These are phyloP conservation scores for Citrullus colocynthis DNA, from an alignment of 306 rosid genomes.

Conservation along the genomic window DNA sequence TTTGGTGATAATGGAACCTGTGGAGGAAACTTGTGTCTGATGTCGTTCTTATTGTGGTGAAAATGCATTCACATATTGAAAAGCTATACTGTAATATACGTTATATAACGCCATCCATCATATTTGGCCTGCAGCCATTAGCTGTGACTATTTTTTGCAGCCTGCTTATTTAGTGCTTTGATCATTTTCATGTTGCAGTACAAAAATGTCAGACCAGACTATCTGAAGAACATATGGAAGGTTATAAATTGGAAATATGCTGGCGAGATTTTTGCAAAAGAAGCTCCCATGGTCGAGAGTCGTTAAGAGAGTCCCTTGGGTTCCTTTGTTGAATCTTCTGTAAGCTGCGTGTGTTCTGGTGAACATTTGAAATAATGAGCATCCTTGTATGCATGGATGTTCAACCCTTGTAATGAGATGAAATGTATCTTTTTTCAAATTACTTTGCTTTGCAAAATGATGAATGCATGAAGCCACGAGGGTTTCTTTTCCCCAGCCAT, in stretches of 20 bases:
- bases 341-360: neutral
- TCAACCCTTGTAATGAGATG: conserved; percentile 7
- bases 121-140: neutral
- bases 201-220: conserved; percentile 93
- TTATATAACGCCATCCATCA: neutral
- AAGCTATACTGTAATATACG: neutral
- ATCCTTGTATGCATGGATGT: neutral
- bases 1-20: neutral
- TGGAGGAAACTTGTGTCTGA: neutral
- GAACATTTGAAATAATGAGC: neutral
- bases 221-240: conserved; percentile 94
- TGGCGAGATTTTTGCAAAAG: conserved; percentile 52
- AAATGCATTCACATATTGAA: neutral
- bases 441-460: neutral
- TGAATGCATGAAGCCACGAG: neutral
- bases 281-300: conserved; percentile 22
- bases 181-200: conserved; percentile 39
- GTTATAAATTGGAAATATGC: conserved; percentile 86
- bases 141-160: neutral
- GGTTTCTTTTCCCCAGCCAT: neutral
- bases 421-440: neutral
- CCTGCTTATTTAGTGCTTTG: neutral
- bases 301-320: neutral
- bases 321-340: neutral
- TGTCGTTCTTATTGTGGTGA: neutral